Conservation (phyloP, 352 stramenopile genomes). For the Pythium oligandrum region DNA sequence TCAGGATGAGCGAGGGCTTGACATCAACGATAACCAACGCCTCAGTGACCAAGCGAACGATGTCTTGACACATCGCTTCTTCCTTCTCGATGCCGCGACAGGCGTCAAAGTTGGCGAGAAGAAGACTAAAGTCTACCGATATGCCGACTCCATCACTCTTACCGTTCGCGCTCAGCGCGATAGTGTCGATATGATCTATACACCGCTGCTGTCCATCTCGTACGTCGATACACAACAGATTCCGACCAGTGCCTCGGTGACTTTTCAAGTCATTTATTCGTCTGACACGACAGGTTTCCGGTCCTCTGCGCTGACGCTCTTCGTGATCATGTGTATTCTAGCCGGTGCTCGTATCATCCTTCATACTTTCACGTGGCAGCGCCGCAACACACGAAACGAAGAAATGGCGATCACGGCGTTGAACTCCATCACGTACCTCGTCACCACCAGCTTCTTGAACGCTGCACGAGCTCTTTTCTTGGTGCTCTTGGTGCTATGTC, state of each 20-base stretch:
- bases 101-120: constrained; percentile 42
- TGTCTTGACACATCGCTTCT: constrained; percentile 88
- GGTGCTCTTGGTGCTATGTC: constrained; percentile 72
- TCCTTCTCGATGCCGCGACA: constrained; percentile 86
- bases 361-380: constrained; percentile 87
- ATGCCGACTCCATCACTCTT: constrained; percentile 68
- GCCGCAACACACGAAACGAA: constrained; percentile 64
- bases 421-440: constrained; percentile 37
- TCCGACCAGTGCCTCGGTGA: constrained; percentile 19
- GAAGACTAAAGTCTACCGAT: constrained; percentile 55
- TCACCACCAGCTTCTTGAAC: constrained; percentile 32
- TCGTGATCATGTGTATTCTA: constrained; percentile 56
- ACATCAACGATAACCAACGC: constrained; percentile 75
- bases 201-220: constrained; percentile 68
- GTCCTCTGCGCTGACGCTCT: constrained; percentile 66
- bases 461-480: constrained; percentile 35
- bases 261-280: constrained; percentile 85
- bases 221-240: constrained; percentile 56
- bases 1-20: constrained; percentile 43
- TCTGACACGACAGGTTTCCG: constrained; percentile 79
- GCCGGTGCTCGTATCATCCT: constrained; percentile 55
- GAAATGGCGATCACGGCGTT: constrained; percentile 47
- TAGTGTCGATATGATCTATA: constrained; percentile 50
- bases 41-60: constrained; percentile 67
- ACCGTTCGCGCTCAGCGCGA: constrained; percentile 46